Conservation (phyloP, 345 rosid species). For the Citrus reticulata region DNA sequence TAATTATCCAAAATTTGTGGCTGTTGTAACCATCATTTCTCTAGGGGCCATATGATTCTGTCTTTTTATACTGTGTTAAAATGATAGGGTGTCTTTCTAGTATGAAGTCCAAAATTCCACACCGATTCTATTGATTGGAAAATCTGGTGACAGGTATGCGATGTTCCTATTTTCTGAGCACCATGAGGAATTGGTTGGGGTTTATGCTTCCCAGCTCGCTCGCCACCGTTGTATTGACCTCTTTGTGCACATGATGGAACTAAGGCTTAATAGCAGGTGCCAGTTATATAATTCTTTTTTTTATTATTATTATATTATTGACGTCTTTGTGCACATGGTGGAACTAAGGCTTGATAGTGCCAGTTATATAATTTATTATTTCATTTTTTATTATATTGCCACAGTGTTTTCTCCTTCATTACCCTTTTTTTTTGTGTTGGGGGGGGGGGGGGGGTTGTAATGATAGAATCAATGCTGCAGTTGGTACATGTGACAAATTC, state of each 20-base stretch:
- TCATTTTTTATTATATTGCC: not conserved
- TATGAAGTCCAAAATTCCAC: slow-evolving; percentile 1
- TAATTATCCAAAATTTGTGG: slow-evolving; percentile 1
- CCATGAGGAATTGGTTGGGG: slow-evolving; percentile 90
- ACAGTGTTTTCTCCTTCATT: not conserved
- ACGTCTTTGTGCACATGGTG: slow-evolving; percentile 97
- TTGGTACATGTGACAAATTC: not conserved
- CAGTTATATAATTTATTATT: not conserved
- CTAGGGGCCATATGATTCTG: not conserved
- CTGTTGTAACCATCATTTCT: not conserved
- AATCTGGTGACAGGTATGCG: slow-evolving; percentile 67
- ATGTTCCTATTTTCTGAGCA: slow-evolving; percentile 96
- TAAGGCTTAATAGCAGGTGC: slow-evolving; percentile 86
- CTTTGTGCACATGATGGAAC: slow-evolving; percentile 99
- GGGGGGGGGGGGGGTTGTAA: too few species aligned
- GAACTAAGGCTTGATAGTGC: slow-evolving; percentile 76
- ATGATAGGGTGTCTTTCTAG: not conserved
- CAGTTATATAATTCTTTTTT: not conserved
- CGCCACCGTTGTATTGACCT: slow-evolving; percentile 90
- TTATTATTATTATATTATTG: slow-evolving; percentile 29
- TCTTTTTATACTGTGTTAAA: not conserved
- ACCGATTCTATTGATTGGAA: slow-evolving; percentile 21
- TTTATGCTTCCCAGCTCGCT: slow-evolving; percentile 97
- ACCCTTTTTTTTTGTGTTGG: too few species aligned
- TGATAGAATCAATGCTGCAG: not conserved